These are phyloP conservation scores for Coemansia interrupta DNA, from an alignment of 192 early-diverging fungal genomes.

Conservation along the genomic window DNA sequence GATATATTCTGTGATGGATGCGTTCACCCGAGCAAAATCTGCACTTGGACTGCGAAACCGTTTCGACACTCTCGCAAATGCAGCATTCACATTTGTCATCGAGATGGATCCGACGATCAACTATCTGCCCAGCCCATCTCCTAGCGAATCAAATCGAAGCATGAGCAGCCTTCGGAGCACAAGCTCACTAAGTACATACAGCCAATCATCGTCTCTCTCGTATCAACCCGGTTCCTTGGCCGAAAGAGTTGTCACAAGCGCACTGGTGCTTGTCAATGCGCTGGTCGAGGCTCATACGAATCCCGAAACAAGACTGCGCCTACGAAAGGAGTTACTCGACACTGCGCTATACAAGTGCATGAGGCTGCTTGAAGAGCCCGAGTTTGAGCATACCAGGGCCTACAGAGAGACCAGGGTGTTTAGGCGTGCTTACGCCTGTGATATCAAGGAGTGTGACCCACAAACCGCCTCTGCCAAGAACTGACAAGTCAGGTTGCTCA, in stretches of 20 bases:
- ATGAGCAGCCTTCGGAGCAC: slow-evolving; percentile 5
- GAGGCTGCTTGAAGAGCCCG: slow-evolving; percentile 35
- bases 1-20: slow-evolving; percentile 26
- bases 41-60: slow-evolving; percentile 36
- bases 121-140: background rate
- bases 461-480: background rate
- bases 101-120: background rate
- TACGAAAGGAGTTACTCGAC: slow-evolving; percentile 40
- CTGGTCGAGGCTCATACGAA: slow-evolving; percentile 24
- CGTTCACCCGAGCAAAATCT: slow-evolving; percentile 24
- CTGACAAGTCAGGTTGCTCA: background rate
- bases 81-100: slow-evolving; percentile 22
- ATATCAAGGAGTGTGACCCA: slow-evolving; percentile 26
- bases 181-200: background rate
- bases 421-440: slow-evolving; percentile 24
- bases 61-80: slow-evolving; percentile 42
- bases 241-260: slow-evolving; percentile 24
- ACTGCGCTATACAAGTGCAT: slow-evolving; percentile 38
- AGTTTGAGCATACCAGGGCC: slow-evolving; percentile 12
- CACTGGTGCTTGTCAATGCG: slow-evolving; percentile 33
- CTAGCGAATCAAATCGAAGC: background rate
- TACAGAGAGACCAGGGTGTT: slow-evolving; percentile 27
- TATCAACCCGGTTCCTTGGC: slow-evolving; percentile 1
- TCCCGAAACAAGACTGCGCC: slow-evolving; percentile 19
- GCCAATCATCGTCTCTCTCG: too few relatives aligned